Percentiles rank a stretch among this genome's conserved stretches.
phyloP scores from a whole-genome alignment of 2,329 filamentous ascomycete species.

The Ceratocystis cacaofunesta region DNA sequence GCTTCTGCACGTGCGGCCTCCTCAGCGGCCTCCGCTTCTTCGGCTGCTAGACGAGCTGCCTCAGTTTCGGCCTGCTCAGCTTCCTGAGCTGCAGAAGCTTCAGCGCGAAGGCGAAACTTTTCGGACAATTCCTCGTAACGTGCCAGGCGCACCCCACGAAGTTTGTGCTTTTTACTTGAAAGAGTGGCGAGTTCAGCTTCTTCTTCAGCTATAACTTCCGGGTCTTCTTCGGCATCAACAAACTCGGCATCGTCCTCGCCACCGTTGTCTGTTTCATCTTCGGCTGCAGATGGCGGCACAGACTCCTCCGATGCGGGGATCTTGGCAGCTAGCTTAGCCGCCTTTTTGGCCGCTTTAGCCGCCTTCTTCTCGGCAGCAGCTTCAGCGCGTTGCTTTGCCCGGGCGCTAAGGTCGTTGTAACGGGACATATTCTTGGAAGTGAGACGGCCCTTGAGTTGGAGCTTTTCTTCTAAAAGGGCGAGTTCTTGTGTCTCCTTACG shows the following conservation, averaged over 20 bases:
- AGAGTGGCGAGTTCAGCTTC: slow-evolving; percentile 27
- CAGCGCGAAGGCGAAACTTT: slow-evolving; percentile 5
- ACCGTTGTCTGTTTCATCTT: slow-evolving; percentile 1
- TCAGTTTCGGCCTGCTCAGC: slow-evolving; percentile 7
- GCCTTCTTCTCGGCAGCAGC: slow-evolving; percentile 22
- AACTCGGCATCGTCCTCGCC: slow-evolving; percentile 6
- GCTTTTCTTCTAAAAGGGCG: slow-evolving; percentile 8
- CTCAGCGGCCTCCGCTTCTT: slow-evolving; percentile 22
- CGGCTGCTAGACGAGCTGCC: slow-evolving; percentile 16
- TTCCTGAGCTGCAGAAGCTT: slow-evolving; percentile 22
- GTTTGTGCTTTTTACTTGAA: slow-evolving; percentile 21
- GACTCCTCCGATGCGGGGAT: slow-evolving; percentile 16
- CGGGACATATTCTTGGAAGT: slow-evolving; percentile 2
- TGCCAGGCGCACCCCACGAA: background rate
- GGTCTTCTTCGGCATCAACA: slow-evolving; percentile 14
- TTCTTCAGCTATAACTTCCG: slow-evolving; percentile 21
- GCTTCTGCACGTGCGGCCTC: background rate
- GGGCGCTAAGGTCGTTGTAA: slow-evolving; percentile 12
- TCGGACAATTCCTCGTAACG: slow-evolving; percentile 10
- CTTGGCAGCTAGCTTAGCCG: slow-evolving; percentile 21
- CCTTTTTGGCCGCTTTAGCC: slow-evolving; percentile 27
- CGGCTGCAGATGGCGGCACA: background rate
- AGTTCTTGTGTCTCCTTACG: slow-evolving; percentile 11
- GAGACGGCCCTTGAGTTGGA: slow-evolving; percentile 8
- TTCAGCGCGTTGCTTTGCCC: slow-evolving; percentile 5